Conservation (phyloP, 1,284 basidiomycete species). For the Cerrena zonata region DNA sequence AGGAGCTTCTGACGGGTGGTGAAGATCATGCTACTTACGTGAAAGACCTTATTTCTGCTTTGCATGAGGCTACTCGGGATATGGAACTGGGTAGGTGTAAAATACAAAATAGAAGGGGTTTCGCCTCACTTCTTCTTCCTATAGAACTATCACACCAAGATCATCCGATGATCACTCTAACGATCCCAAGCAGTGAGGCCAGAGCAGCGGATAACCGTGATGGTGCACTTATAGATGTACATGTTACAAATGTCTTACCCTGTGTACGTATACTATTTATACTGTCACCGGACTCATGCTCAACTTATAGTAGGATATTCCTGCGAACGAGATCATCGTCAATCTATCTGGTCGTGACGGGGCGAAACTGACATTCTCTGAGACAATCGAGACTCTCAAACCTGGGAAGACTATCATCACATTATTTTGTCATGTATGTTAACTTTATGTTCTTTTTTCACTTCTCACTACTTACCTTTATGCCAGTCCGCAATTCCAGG, state of each 20-base stretch:
- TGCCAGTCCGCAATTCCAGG: slow-evolving; percentile 60
- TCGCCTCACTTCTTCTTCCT: background rate
- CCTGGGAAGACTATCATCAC: slow-evolving; percentile 53
- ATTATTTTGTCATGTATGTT: slow-evolving; percentile 65
- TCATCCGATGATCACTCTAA: slow-evolving; percentile 60
- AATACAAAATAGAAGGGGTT: background rate
- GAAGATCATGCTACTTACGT: slow-evolving; percentile 51
- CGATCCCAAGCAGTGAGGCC: slow-evolving; percentile 38
- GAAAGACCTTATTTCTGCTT: slow-evolving; percentile 42
- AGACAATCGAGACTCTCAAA: slow-evolving; percentile 32
- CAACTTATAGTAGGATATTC: slow-evolving; percentile 34
- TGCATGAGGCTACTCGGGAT: slow-evolving; percentile 42
- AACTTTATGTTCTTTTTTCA: background rate
- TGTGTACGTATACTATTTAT: slow-evolving; percentile 48
- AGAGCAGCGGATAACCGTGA: slow-evolving; percentile 53
- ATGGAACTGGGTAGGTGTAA: slow-evolving; percentile 52
- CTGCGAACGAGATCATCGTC: slow-evolving; percentile 47
- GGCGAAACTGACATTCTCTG: slow-evolving; percentile 47
- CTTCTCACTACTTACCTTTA: slow-evolving; percentile 9
- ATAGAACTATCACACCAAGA: slow-evolving; percentile 64
- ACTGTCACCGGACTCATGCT: background rate
- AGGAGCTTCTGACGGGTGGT: slow-evolving; percentile 48
- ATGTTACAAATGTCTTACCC: slow-evolving; percentile 60
- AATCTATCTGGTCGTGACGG: slow-evolving; percentile 51
- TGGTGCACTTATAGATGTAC: slow-evolving; percentile 54